phyloP scores from a whole-genome alignment of 2,329 filamentous ascomycete species.

The Pseudofabraea citricarpa region DNA sequence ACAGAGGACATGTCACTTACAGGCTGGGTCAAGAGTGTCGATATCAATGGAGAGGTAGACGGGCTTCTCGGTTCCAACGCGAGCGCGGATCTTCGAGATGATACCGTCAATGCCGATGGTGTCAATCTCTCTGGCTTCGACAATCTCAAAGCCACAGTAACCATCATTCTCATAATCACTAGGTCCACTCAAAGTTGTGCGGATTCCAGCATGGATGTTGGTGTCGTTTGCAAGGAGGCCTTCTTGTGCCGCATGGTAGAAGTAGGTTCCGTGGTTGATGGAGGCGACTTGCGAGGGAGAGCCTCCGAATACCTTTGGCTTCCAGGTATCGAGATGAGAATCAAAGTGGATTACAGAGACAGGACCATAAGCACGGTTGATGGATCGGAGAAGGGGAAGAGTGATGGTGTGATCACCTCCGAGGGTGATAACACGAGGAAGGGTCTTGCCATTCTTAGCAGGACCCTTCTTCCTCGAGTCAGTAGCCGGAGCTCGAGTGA shows the following conservation, averaged over 20 bases:
- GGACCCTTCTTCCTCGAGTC: slow-evolving; percentile 62
- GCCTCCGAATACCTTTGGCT: slow-evolving; percentile 81
- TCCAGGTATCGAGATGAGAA: slow-evolving; percentile 67
- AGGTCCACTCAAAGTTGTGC: slow-evolving; percentile 73
- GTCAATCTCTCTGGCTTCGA: slow-evolving; percentile 70
- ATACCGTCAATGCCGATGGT: slow-evolving; percentile 68
- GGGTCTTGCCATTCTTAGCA: slow-evolving; percentile 67
- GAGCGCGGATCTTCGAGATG: slow-evolving; percentile 69
- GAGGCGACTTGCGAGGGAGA: slow-evolving; percentile 69
- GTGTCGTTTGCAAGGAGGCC: slow-evolving; percentile 75
- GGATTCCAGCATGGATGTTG: slow-evolving; percentile 84
- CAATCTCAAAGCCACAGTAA: slow-evolving; percentile 79
- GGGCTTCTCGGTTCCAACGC: slow-evolving; percentile 68
- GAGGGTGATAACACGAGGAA: slow-evolving; percentile 77
- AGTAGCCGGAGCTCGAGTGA: slow-evolving; percentile 67
- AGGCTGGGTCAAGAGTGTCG: slow-evolving; percentile 81
- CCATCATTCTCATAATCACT: slow-evolving; percentile 83
- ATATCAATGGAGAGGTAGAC: slow-evolving; percentile 85
- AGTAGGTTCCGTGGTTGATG: slow-evolving; percentile 87
- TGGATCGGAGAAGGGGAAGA: slow-evolving; percentile 52
- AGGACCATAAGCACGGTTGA: slow-evolving; percentile 56
- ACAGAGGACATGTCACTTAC: too few relatives aligned
- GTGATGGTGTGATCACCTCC: slow-evolving; percentile 61
- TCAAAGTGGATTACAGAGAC: slow-evolving; percentile 60
- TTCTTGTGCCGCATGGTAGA: slow-evolving; percentile 76